Evolutionary conservation across 768 basidiomycete species (phyloP).

Genomic region (Dioszegia aurantiaca): DNA sequence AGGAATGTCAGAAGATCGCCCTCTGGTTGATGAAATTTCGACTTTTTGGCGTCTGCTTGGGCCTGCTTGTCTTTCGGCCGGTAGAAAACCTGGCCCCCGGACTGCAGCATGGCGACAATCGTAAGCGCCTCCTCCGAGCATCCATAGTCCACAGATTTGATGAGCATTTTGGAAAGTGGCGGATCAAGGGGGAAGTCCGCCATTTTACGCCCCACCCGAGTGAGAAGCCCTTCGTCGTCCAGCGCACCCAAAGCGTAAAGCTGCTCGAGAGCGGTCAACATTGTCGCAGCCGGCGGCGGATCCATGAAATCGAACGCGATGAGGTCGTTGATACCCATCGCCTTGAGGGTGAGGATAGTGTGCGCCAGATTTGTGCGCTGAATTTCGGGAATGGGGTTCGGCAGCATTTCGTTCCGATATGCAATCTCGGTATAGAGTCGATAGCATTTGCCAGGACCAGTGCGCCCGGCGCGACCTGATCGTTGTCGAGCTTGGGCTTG

Average conservation of each 20-base stretch:
- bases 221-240: constrained; percentile 93
- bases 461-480: constrained; percentile 92
- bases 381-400: constrained; percentile 95
- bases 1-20: constrained; percentile 69
- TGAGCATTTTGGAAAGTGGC: constrained; percentile 92
- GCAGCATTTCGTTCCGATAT: constrained; percentile 97
- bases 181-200: constrained; percentile 99
- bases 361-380: constrained; percentile 82
- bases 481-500: constrained; percentile 97
- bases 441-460: constrained; percentile 97
- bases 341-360: constrained; percentile 92
- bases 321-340: constrained; percentile 97
- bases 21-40: constrained; percentile 97
- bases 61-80: constrained; percentile 99
- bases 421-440: constrained; percentile 97
- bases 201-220: constrained; percentile 95
- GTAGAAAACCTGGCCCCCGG: constrained; percentile 88
- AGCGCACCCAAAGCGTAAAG: constrained; percentile 92
- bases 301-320: constrained; percentile 99
- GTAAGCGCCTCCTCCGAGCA: constrained; percentile 98
- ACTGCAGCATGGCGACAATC: constrained; percentile 94
- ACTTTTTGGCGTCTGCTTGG: constrained; percentile 98
- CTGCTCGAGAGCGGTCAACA: constrained; percentile 92
- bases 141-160: constrained; percentile 92
- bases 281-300: constrained; percentile 91